A percentile compares a stretch with the other conserved stretches of the same genome.
These are phyloP conservation scores for Diaporthe sp. DNA, from an alignment of 2,329 filamentous ascomycete genomes.

Conservation along the genomic window DNA sequence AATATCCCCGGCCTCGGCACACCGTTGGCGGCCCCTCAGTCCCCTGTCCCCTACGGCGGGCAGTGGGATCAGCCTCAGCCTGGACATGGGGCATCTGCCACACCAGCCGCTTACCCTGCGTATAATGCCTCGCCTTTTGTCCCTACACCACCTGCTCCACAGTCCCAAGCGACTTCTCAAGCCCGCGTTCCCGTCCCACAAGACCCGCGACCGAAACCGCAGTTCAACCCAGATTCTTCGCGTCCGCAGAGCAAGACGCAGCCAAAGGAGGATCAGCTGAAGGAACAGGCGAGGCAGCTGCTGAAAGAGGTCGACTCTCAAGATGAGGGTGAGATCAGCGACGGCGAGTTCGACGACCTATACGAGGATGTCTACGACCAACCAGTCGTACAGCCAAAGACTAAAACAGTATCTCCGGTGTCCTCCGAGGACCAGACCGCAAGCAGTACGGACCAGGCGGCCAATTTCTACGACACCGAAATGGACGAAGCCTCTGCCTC, in stretches of 20 bases:
- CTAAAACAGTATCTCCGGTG: not conserved
- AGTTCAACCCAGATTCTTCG: not conserved
- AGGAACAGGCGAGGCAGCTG: slow-evolving; percentile 20
- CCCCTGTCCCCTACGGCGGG: slow-evolving; percentile 26
- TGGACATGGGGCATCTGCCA: not conserved
- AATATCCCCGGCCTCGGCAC: slow-evolving; percentile 53
- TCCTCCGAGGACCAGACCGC: not conserved
- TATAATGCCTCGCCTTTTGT: slow-evolving; percentile 9
- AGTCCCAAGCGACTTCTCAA: slow-evolving; percentile 8
- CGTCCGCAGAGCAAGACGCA: slow-evolving; percentile 14
- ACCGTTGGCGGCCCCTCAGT: slow-evolving; percentile 14
- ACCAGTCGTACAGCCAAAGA: slow-evolving; percentile 30
- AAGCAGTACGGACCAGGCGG: slow-evolving; percentile 36
- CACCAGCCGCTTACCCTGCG: slow-evolving; percentile 20
- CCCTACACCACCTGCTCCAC: not conserved
- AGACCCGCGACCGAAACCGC: not conserved
- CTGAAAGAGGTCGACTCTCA: slow-evolving; percentile 37
- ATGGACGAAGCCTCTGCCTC: slow-evolving; percentile 38
- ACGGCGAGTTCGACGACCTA: slow-evolving; percentile 70
- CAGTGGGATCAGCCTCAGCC: slow-evolving; percentile 24
- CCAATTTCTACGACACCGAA: slow-evolving; percentile 42
- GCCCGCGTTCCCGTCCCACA: not conserved
- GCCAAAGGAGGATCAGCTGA: not conserved
- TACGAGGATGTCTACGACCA: slow-evolving; percentile 55
- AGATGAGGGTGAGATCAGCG: slow-evolving; percentile 84